Percentiles rank a stretch among this genome's conserved stretches.
Evolutionary conservation across 2,329 filamentous ascomycete genomes (phyloP).

Genomic region (Orbilia oligospora): DNA sequence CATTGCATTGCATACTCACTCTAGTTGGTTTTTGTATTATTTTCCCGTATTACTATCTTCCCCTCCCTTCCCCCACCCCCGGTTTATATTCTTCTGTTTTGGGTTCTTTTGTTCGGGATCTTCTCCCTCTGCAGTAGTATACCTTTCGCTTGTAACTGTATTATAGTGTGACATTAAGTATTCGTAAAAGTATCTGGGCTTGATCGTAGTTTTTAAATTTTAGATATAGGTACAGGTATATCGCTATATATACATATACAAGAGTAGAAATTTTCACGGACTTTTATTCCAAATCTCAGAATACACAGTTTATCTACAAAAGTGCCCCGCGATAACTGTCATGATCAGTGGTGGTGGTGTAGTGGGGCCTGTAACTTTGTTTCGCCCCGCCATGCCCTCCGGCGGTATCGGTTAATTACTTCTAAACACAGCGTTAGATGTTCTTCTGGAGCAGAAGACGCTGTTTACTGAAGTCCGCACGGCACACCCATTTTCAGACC

Average conservation of each 20-base stretch:
- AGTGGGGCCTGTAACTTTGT: constrained; percentile 1
- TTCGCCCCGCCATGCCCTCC: constrained; percentile 8
- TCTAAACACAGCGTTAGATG: no score
- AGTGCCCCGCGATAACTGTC: not conserved
- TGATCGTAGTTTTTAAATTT: not conserved
- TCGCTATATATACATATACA: no score
- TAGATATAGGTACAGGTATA: no score
- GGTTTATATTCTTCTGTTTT: constrained; percentile 3
- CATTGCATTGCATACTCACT: not conserved
- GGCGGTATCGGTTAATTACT: constrained; percentile 9
- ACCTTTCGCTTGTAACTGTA: constrained; percentile 34
- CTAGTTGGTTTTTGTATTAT: not conserved
- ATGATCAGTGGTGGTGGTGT: not conserved
- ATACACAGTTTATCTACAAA: no score
- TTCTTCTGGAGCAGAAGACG: no score
- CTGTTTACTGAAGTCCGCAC: no score
- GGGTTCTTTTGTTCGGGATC: constrained; percentile 8
- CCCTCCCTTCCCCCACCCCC: not conserved
- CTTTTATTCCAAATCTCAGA: no score
- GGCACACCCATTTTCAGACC: no score
- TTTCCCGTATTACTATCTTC: not conserved
- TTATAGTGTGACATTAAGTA: constrained; percentile 46
- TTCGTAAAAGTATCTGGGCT: constrained; percentile 30
- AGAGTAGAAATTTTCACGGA: no score
- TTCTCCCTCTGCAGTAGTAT: not conserved